Conservation (phyloP, 2,329 filamentous ascomycete species). For the Orbilia ellipsospora region DNA sequence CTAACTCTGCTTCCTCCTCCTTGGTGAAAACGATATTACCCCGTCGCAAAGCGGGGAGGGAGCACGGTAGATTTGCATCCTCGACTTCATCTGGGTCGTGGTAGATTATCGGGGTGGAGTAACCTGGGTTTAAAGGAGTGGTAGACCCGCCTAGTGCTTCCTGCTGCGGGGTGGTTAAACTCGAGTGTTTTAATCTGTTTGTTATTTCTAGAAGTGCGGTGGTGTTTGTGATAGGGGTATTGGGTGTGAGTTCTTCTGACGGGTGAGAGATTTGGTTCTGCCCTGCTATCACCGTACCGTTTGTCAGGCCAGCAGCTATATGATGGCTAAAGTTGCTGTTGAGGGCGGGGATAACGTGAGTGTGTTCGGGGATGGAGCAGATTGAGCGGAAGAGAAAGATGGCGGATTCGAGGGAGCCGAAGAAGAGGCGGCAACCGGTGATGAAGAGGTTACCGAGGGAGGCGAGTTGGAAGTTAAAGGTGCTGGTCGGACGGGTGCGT, state of each 20-base stretch:
- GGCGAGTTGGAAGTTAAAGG: constrained; percentile 80
- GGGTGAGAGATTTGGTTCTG: constrained; percentile 95
- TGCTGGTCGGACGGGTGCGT: constrained; percentile 75
- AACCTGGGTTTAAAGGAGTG: constrained; percentile 51
- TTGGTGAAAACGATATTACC: constrained; percentile 88
- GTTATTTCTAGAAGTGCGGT: constrained; percentile 61
- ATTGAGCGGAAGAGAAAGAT: constrained; percentile 90
- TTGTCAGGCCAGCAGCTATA: constrained; percentile 82
- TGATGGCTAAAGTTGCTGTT: constrained; percentile 97
- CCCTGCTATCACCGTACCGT: constrained; percentile 83
- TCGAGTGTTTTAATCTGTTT: constrained; percentile 20
- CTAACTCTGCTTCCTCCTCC: constrained; percentile 76
- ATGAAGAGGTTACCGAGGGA: constrained; percentile 83
- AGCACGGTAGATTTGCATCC: constrained; percentile 83
- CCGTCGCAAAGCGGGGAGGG: constrained; percentile 79
- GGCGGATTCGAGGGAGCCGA: constrained; percentile 89
- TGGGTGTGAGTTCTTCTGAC: constrained; percentile 71
- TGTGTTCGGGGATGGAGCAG: constrained; percentile 80
- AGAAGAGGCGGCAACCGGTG: constrained; percentile 87
- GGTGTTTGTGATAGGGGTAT: constrained; percentile 56
- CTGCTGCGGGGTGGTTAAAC: constrained; percentile 55
- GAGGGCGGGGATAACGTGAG: constrained; percentile 86
- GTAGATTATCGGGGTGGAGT: constrained; percentile 58
- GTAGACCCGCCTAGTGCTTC: constrained; percentile 7
- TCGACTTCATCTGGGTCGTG: constrained; percentile 71